Evolutionary conservation across 2,329 filamentous ascomycete species (phyloP).

Genomic region (Penicillium freii): DNA sequence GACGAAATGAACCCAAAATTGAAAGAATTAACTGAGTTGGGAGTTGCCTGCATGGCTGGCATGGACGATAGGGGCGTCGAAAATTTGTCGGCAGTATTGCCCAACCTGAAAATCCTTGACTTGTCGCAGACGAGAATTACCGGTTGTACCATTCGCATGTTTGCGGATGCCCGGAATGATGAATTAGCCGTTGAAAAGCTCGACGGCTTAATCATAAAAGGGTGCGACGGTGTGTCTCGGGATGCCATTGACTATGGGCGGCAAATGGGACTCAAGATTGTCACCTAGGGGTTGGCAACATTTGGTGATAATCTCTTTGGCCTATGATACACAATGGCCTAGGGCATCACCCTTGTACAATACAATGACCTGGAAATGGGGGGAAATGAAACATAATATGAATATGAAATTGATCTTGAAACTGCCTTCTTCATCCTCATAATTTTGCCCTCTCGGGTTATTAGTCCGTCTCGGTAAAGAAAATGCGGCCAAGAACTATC

Average conservation of each 20-base stretch:
- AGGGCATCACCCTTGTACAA: not conserved
- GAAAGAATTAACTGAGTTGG: conserved; percentile 30
- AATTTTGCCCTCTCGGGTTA: not conserved
- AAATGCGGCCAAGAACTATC: not conserved
- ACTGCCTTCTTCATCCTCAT: not conserved
- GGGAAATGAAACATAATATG: not conserved
- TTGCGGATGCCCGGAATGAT: conserved; percentile 26
- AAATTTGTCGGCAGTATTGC: conserved; percentile 23
- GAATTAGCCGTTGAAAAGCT: conserved; percentile 16
- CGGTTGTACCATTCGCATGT: conserved; percentile 34
- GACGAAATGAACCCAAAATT: conserved; percentile 5
- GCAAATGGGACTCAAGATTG: conserved; percentile 27
- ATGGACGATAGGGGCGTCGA: conserved; percentile 29
- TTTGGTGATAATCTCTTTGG: not conserved
- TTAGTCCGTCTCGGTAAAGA: not conserved
- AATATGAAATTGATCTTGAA: not conserved
- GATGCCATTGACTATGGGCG: conserved; percentile 38
- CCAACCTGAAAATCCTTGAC: conserved; percentile 34
- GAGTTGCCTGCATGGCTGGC: conserved; percentile 25
- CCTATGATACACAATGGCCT: not conserved
- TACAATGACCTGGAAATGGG: not conserved
- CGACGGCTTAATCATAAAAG: conserved; percentile 27
- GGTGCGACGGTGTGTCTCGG: conserved; percentile 32
- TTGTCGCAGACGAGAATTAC: conserved; percentile 37
- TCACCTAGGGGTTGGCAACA: conserved; percentile 12